Conservation (phyloP, 306 rosid species). For the Begonia masoniana region DNA sequence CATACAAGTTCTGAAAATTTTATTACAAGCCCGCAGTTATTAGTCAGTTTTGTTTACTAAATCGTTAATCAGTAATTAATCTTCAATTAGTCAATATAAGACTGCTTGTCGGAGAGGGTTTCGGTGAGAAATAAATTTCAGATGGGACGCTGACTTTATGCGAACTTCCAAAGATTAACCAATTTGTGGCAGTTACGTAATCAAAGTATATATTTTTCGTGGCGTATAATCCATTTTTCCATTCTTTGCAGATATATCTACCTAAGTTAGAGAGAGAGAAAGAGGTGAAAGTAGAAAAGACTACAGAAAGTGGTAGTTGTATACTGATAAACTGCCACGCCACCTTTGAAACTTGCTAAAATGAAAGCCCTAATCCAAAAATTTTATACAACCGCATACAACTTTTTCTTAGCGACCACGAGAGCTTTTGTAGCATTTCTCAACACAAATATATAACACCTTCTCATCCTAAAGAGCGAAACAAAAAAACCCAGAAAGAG, state of each 20-base stretch:
- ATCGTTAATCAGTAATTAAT: too few relatives aligned
- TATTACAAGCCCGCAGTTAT: too few relatives aligned
- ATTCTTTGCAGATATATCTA: constrained; percentile 43
- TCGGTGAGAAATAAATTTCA: too few relatives aligned
- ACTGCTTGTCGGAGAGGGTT: too few relatives aligned
- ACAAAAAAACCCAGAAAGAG: background rate
- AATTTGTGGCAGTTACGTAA: constrained; percentile 65
- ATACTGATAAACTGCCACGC: constrained; percentile 47
- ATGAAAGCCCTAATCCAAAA: constrained; percentile 1
- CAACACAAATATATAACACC: constrained; percentile 5
- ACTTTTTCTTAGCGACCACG: background rate
- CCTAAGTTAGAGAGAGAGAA: constrained; percentile 10
- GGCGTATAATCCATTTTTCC: constrained; percentile 23
- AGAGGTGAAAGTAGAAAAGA: background rate
- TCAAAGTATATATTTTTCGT: constrained; percentile 30
- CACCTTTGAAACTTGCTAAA: constrained; percentile 10
- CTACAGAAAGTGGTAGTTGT: constrained; percentile 32
- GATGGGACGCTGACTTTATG: background rate
- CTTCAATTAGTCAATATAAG: too few relatives aligned
- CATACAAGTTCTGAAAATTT: too few relatives aligned
- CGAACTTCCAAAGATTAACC: constrained; percentile 1
- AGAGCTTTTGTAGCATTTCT: constrained; percentile 2
- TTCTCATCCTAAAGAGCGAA: background rate
- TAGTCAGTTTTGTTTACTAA: too few relatives aligned
- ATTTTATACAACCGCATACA: background rate